phyloP scores from a whole-genome alignment of 179 eudicot species.

The Sideroxylon spinosum region DNA sequence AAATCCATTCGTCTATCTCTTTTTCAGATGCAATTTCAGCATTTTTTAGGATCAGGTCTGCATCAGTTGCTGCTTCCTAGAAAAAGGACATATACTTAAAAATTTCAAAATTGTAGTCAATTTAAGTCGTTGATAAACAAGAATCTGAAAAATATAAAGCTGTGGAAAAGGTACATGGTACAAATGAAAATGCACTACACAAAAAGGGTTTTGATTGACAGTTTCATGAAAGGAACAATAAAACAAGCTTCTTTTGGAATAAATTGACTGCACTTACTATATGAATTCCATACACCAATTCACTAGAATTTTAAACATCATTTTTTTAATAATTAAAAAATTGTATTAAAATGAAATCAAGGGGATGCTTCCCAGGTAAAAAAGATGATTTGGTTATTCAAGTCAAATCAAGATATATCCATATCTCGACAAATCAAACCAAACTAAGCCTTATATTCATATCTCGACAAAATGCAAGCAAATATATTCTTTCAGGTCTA shows the following conservation, averaged over 20 bases:
- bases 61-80: slow-evolving; percentile 52
- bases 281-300: neutral
- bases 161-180: neutral
- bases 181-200: neutral
- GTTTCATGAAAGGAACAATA: neutral
- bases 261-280: neutral
- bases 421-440: no score
- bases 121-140: slow-evolving; percentile 2
- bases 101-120: slow-evolving; percentile 8
- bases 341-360: no score
- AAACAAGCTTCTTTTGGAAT: neutral
- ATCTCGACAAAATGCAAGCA: no score
- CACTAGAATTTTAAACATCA: neutral
- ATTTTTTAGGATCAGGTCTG: slow-evolving; percentile 40
- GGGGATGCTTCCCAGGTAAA: no score
- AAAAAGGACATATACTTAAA: slow-evolving; percentile 8
- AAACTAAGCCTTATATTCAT: no score
- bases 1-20: slow-evolving; percentile 53
- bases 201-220: neutral
- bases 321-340: no score
- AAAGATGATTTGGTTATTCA: no score
- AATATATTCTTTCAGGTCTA: no score
- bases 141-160: slow-evolving; percentile 6
- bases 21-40: slow-evolving; percentile 38
- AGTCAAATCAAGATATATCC: no score